These are phyloP conservation scores for Candida namnaoensis DNA, from an alignment of 805 yeast genomes.

Conservation along the genomic window DNA sequence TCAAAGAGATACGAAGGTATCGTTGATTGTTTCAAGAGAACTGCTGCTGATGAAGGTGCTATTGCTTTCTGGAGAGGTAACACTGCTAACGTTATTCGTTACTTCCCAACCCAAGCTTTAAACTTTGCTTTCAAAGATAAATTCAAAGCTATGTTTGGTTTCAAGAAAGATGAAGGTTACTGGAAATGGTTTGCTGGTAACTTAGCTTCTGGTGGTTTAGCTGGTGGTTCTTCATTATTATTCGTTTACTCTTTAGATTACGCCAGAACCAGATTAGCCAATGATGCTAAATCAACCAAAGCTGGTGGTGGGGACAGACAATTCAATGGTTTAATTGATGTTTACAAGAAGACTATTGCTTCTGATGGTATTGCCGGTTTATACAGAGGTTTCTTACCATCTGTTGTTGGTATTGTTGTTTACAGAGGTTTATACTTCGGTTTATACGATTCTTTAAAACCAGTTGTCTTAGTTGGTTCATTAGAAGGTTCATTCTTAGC, in stretches of 20 bases:
- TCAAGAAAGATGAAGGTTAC: conserved; percentile 93
- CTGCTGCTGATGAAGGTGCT: conserved; percentile 89
- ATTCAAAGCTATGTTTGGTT: conserved; percentile 92
- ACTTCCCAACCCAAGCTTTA: conserved; percentile 99
- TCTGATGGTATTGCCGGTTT: conserved; percentile 97
- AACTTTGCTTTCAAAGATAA: conserved; percentile 98
- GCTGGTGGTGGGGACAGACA: conserved; percentile 82
- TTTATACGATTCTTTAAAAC: conserved; percentile 94
- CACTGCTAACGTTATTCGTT: conserved; percentile 97
- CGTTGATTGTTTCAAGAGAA: conserved; percentile 87
- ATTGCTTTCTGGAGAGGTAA: conserved; percentile 98
- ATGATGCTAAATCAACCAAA: conserved; percentile 88
- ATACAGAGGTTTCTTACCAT: conserved; percentile 99
- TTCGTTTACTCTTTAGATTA: conserved; percentile 96
- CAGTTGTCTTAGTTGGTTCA: conserved; percentile 88
- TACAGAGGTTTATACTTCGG: conserved; percentile 99
- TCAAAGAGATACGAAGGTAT: conserved; percentile 84
- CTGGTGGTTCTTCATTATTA: conserved; percentile 92
- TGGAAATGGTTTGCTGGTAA: conserved; percentile 94
- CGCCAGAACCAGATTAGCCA: conserved; percentile 98
- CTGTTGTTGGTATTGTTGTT: conserved; percentile 94
- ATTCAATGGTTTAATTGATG: conserved; percentile 95
- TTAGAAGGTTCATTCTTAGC: conserved; percentile 93
- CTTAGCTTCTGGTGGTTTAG: conserved; percentile 98
- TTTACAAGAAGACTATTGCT: conserved; percentile 91